Conservation (phyloP, 2,329 filamentous ascomycete genomes). For the Fusarium nisikadoi region DNA sequence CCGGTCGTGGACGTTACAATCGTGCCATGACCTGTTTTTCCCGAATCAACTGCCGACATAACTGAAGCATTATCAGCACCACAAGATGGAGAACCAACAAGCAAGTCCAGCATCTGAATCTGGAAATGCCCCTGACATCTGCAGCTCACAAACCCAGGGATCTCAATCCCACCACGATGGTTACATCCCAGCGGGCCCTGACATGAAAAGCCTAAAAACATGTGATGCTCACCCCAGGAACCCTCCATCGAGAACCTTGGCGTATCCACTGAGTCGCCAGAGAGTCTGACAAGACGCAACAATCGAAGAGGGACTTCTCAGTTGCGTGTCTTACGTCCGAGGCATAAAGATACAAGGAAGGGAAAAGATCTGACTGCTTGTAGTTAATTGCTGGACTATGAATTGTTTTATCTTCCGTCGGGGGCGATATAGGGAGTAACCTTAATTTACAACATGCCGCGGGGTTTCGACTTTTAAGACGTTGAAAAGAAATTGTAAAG, state of each 20-base stretch:
- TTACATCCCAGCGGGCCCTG: conserved; percentile 1
- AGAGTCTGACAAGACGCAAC: neutral
- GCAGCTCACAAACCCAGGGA: neutral
- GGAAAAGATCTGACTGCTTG: neutral
- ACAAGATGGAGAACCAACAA: neutral
- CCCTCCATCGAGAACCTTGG: neutral
- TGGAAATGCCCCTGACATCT: conserved; percentile 1
- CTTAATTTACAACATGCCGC: neutral
- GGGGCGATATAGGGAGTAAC: neutral
- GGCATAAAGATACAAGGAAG: neutral
- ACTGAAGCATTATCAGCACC: neutral
- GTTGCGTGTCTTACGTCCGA: neutral
- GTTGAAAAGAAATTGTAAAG: neutral
- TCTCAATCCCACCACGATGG: neutral
- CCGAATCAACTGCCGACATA: neutral
- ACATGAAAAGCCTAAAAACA: neutral
- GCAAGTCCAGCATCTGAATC: neutral
- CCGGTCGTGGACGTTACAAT: neutral
- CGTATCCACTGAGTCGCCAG: neutral
- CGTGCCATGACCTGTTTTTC: neutral
- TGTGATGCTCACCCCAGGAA: neutral
- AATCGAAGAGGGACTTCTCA: neutral
- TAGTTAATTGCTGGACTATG: neutral
- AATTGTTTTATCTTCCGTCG: neutral
- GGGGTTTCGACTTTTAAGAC: neutral